Evolutionary conservation across 176 grass and related monocot species (phyloP), one percentile per base, ranked within the genome.

Genomic region (Triticum dicoccoides): DNA sequence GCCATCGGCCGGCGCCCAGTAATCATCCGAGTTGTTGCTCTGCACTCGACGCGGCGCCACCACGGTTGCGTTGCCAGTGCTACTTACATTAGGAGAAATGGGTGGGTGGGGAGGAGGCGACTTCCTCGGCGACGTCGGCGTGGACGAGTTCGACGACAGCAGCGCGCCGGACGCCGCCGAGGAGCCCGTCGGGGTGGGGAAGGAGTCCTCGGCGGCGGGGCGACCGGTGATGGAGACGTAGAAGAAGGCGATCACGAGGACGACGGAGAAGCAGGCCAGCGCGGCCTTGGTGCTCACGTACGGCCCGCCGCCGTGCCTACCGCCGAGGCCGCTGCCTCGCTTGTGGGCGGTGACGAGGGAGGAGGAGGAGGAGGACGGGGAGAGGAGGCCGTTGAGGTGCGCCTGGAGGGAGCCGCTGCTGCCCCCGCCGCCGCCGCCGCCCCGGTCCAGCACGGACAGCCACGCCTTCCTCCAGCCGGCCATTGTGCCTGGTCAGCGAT

Each of bases 381-480:
- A 47, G 18, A 83, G 74, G 74, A 79, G 66, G 54, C 56, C 82
- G 44, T 85, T 76, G 56, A 87, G 79, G 20, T 69, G 61, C 39
- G 56, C 66, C 39, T 89, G 68, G 65, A 90, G 79, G 15, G 84
- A 79, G 13, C 75, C 73, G 24, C 7, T 56, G 84, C 83, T 78
- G 4, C 79, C 52, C 6, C 82, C 82, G 13, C 73, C 72, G 24
- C 72, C 69, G 20, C 51, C 72, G 41, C 13, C 76, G 20, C 61
- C 27, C 5, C 76, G 66, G 45, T 74, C 89, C 34, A 80, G 75
- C 59, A 51, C 61, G n/a, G 89, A 80, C 27, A 84, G 59, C 59
- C 66, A 74, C 75, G 75, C 89, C 44, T 90, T 90, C 80, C 80
- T 90, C 85, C 85, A 87, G 80, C 80, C 89, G 9, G 75, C 67